Percentiles rank a stretch among this genome's conserved stretches.
phyloP scores from a whole-genome alignment of 192 early-diverging fungal species.

The Linderina pennispora region DNA sequence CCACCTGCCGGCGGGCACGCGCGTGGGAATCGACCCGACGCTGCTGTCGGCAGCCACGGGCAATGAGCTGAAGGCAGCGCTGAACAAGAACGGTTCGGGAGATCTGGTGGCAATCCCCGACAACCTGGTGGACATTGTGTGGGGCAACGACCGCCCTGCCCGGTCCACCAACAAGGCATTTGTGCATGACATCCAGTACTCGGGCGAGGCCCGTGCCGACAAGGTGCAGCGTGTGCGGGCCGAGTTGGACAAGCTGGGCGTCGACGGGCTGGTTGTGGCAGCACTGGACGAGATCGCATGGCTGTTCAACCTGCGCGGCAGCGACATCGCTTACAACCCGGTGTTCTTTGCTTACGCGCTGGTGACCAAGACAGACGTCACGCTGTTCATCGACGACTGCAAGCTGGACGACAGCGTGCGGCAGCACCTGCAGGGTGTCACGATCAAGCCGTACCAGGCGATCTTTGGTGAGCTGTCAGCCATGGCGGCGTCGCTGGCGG shows the following conservation, averaged over 20 bases:
- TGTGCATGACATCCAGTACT: constrained; percentile 63
- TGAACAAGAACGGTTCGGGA: constrained; percentile 51
- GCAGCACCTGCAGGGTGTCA: constrained; percentile 59
- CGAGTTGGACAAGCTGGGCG: constrained; percentile 55
- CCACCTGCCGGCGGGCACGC: constrained; percentile 63
- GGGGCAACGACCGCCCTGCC: constrained; percentile 68
- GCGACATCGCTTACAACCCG: constrained; percentile 92
- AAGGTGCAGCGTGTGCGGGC: constrained; percentile 71
- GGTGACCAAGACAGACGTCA: constrained; percentile 60
- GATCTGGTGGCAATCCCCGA: constrained; percentile 61
- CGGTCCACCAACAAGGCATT: constrained; percentile 60
- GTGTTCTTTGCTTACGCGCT: constrained; percentile 93
- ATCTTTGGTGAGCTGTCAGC: constrained; percentile 70
- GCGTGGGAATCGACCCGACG: constrained; percentile 88
- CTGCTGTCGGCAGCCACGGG: constrained; percentile 72
- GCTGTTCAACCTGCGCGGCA: constrained; percentile 96
- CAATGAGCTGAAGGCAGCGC: constrained; percentile 46
- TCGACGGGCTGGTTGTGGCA: constrained; percentile 73
- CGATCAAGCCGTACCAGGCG: constrained; percentile 63
- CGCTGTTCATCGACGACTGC: constrained; percentile 70
- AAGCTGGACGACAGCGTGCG: constrained; percentile 62
- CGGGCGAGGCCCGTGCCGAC: constrained; percentile 53
- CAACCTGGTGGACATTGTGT: constrained; percentile 85
- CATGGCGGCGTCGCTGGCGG: constrained; percentile 11
- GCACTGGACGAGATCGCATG: constrained; percentile 96